A percentile compares a stretch with the other conserved stretches of the same genome.
phyloP scores from a whole-genome alignment of 257 asterid genomes.

The Galeopsis tetrahit region DNA sequence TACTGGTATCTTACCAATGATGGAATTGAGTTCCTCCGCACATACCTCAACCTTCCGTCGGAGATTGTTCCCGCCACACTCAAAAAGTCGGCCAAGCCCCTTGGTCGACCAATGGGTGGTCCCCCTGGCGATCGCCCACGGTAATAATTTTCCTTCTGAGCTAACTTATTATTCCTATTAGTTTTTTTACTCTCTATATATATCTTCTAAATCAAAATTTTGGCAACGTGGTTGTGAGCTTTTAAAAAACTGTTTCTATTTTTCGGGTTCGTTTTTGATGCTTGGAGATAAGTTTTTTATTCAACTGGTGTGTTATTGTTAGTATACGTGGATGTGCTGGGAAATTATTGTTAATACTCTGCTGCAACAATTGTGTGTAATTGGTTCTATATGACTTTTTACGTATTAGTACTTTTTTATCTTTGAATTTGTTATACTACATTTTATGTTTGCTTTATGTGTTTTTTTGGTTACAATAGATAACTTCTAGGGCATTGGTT shows the following conservation, averaged over 20 bases:
- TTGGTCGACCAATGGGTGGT: constrained; percentile 92
- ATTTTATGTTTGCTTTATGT: background rate
- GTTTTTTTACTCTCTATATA: background rate
- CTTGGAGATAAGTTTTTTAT: background rate
- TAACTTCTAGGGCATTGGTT: background rate
- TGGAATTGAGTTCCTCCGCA: constrained; percentile 89
- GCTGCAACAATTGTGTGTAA: background rate
- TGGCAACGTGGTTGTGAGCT: background rate
- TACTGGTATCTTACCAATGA: constrained; percentile 93
- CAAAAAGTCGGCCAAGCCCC: constrained; percentile 92
- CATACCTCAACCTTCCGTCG: constrained; percentile 85
- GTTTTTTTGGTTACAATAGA: background rate
- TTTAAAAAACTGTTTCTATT: background rate
- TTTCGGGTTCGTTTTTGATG: no score
- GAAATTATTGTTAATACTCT: background rate
- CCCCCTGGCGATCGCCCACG: constrained; percentile 97
- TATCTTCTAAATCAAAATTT: background rate
- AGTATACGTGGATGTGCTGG: background rate
- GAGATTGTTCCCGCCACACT: constrained; percentile 94
- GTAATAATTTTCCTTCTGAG: constrained; percentile 36
- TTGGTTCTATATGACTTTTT: background rate
- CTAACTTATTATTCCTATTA: background rate
- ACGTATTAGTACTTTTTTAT: background rate
- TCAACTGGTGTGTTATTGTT: background rate
- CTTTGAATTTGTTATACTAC: background rate